Base-by-base conservation (phyloP, 805 yeast genomes). In the Candida verbasci region DNA sequence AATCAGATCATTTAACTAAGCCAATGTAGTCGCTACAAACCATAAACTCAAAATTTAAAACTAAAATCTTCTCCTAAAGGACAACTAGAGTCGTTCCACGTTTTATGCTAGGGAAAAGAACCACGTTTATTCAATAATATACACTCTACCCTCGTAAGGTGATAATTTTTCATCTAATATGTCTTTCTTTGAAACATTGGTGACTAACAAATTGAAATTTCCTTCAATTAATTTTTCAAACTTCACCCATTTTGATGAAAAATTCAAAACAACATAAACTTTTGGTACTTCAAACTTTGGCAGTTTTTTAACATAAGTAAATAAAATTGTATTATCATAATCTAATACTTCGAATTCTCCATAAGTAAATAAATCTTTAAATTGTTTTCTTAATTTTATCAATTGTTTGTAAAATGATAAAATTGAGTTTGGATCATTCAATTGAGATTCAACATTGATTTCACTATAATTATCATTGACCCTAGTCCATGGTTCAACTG, bases 401-500 rank as follows among this genome's bases (percentile, higher is more conserved):
- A 70, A 62, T 42, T 59, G 56, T 42, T 60, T 61, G 68, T 73
- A 75, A 56, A 71, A 75, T 41, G 53, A 48, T 44, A 65, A 59
- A 21, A 72, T 58, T 0, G 80, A 74, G 29, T 65, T 44, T 5
- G 70, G 68, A 48, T 75, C 76, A 30, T 60, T 43, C 12, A 57
- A 49, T 50, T 75, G 78, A 3, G 62, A 52, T 6, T 60, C 68
- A 16, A 66, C 80, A 42, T 76, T 76, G 49, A 74, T 63, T 34
- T 66, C 68, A 41, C 51, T 54, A 56, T 68, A 75, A 48, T 69
- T 69, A 40, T 71, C 76, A 45, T 72, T 71, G 45, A 70, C 68
- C 41, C 62, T 56, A 57, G 69, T 74, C 81, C 82, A 76, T 12
- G 81, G 80, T 42, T 55, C 58, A 29, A 50, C 67, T 4, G 62